A percentile compares a stretch with the other conserved stretches of the same genome.
phyloP scores from a whole-genome alignment of 208 protist genomes.

The Acanthamoeba divionensis region DNA sequence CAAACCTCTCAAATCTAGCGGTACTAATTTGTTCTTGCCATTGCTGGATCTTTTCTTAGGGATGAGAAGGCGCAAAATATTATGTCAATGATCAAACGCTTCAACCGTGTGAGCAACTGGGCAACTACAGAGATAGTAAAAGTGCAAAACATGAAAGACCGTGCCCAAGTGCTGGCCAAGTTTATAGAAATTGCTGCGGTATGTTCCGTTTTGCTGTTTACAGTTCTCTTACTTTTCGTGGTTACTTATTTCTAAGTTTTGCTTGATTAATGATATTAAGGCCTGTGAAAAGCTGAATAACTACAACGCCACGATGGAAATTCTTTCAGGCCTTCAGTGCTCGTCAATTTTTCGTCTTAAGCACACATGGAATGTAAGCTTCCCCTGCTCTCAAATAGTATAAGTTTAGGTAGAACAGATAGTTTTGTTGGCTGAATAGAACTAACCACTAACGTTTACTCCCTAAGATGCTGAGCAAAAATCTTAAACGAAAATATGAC shows the following conservation, averaged over 20 bases:
- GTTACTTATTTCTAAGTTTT: too few species aligned
- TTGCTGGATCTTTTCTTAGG: too few species aligned
- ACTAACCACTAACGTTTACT: not conserved
- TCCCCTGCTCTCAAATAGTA: not conserved
- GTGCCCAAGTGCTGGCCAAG: not conserved
- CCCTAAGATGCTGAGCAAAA: not conserved
- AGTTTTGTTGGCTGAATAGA: not conserved
- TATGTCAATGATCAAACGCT: slow-evolving; percentile 52
- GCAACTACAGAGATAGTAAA: slow-evolving; percentile 42
- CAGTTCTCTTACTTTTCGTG: too few species aligned
- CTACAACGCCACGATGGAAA: slow-evolving; percentile 55
- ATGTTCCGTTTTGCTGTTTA: not conserved
- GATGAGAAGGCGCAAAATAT: slow-evolving; percentile 45
- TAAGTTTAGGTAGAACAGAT: not conserved
- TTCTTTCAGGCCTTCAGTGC: slow-evolving; percentile 34
- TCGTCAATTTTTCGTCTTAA: slow-evolving; percentile 43
- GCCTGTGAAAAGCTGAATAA: slow-evolving; percentile 54
- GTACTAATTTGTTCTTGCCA: too few species aligned
- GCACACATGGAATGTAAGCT: slow-evolving; percentile 11
- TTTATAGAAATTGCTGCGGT: slow-evolving; percentile 57
- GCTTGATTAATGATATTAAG: too few species aligned
- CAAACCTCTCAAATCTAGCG: not conserved
- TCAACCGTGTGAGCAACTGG: slow-evolving; percentile 48
- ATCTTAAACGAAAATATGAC: not conserved
- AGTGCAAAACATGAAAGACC: not conserved